phyloP scores from a whole-genome alignment of 148 eudicot genomes.

The Camellia sinensis region DNA sequence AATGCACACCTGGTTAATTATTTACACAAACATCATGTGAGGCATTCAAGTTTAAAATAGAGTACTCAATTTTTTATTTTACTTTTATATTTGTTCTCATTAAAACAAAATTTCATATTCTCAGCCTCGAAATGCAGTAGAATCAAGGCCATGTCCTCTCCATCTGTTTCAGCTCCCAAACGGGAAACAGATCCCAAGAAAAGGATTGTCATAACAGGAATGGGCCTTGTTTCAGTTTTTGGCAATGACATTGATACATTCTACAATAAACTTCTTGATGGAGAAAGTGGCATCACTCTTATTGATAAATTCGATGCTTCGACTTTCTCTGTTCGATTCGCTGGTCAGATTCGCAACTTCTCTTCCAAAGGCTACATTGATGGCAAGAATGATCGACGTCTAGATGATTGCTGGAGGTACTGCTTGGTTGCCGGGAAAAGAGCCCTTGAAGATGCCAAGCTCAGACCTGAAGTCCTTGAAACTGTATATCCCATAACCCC shows the following conservation, averaged over 20 bases:
- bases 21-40: background rate
- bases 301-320: constrained; percentile 47
- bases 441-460: constrained; percentile 50
- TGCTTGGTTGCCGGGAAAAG: constrained; percentile 53
- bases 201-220: constrained; percentile 46
- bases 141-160: constrained; percentile 37
- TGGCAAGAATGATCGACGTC: constrained; percentile 52
- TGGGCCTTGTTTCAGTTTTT: constrained; percentile 48
- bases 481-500: constrained; percentile 25
- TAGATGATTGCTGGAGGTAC: constrained; percentile 50
- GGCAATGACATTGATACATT: constrained; percentile 38
- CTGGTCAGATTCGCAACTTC: constrained; percentile 47
- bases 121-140: constrained; percentile 31
- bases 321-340: constrained; percentile 33
- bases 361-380: constrained; percentile 48
- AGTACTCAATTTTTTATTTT: background rate
- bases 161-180: constrained; percentile 40
- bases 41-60: background rate
- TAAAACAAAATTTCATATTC: background rate
- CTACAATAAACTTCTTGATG: constrained; percentile 40
- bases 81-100: background rate
- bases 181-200: constrained; percentile 48
- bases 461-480: constrained; percentile 38
- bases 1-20: background rate
- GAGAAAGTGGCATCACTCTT: constrained; percentile 37